Evolutionary conservation across 495 filamentous ascomycete genomes (phyloP).

Genomic region (Penicillium riverlandense): DNA sequence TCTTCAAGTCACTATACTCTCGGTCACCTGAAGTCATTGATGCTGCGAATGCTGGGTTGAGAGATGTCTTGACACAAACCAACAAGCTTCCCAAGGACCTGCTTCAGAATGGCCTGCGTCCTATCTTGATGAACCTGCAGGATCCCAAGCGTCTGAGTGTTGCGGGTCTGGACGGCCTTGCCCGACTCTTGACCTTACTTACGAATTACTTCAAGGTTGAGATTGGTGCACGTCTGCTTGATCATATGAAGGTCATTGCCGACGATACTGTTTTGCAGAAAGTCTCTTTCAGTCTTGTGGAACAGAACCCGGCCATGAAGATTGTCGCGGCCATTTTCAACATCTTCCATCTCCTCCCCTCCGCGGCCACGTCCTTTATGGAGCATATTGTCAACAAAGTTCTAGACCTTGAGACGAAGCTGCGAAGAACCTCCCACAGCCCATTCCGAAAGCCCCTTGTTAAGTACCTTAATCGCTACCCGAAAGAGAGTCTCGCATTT

Average conservation of each 20-base stretch:
- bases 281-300: conserved; percentile 87
- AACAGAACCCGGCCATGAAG: conserved; percentile 85
- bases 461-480: conserved; percentile 89
- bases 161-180: conserved; percentile 84
- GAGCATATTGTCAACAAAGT: conserved; percentile 81
- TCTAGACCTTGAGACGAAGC: conserved; percentile 75
- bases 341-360: conserved; percentile 89
- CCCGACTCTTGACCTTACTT: conserved; percentile 76
- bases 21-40: conserved; percentile 87
- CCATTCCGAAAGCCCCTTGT: conserved; percentile 90
- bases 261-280: conserved; percentile 74
- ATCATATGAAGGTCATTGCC: conserved; percentile 88
- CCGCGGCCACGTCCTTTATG: conserved; percentile 85
- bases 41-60: conserved; percentile 82
- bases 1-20: conserved; percentile 96
- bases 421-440: conserved; percentile 85
- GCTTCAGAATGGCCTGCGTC: conserved; percentile 85
- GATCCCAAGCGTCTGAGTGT: conserved; percentile 87
- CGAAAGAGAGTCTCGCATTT: conserved; percentile 76
- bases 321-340: conserved; percentile 90
- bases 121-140: conserved; percentile 91
- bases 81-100: conserved; percentile 94
- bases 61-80: conserved; percentile 74
- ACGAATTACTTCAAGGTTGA: conserved; percentile 99
- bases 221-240: conserved; percentile 82